Evolutionary conservation across 2,329 filamentous ascomycete genomes (phyloP).

Genomic region (Lachnellula arida): DNA sequence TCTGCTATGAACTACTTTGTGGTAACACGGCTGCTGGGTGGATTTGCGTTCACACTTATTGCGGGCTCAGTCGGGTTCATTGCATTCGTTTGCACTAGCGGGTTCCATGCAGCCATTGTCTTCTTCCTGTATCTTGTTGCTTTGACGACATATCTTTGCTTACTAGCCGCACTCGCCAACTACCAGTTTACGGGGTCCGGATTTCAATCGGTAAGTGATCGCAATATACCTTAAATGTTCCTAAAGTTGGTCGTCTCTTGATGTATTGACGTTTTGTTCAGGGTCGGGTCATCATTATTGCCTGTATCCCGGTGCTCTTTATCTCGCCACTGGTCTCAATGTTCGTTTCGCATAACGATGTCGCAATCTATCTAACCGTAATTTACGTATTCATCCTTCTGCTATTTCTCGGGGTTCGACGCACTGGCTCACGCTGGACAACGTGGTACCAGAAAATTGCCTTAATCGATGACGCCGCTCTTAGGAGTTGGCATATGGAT

Average conservation of each 20-base stretch:
- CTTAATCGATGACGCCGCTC: slow-evolving; percentile 44
- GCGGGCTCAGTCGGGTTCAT: slow-evolving; percentile 44
- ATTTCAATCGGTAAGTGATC: slow-evolving; percentile 8
- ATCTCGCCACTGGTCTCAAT: slow-evolving; percentile 53
- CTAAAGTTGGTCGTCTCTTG: slow-evolving; percentile 37
- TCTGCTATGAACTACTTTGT: slow-evolving; percentile 40
- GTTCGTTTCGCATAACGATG: slow-evolving; percentile 47
- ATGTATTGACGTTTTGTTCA: not conserved
- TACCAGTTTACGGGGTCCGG: slow-evolving; percentile 28
- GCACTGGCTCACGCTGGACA: slow-evolving; percentile 52
- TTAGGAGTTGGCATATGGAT: slow-evolving; percentile 44
- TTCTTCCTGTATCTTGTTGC: slow-evolving; percentile 56
- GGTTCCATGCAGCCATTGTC: slow-evolving; percentile 45
- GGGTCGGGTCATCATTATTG: slow-evolving; percentile 49
- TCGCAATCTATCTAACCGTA: slow-evolving; percentile 51
- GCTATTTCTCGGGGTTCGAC: slow-evolving; percentile 49
- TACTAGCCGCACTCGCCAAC: slow-evolving; percentile 44
- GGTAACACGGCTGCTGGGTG: slow-evolving; percentile 42
- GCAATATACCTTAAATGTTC: not conserved
- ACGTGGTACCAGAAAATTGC: slow-evolving; percentile 51
- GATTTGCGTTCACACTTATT: slow-evolving; percentile 39
- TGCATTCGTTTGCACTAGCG: slow-evolving; percentile 42
- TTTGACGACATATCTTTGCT: slow-evolving; percentile 54
- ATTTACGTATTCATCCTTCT: slow-evolving; percentile 48
- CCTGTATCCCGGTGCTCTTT: slow-evolving; percentile 50